A percentile compares a stretch with the other conserved stretches of the same genome.
Conservation (phyloP, 495 filamentous ascomycete species). For the Ramalina intermedia region DNA sequence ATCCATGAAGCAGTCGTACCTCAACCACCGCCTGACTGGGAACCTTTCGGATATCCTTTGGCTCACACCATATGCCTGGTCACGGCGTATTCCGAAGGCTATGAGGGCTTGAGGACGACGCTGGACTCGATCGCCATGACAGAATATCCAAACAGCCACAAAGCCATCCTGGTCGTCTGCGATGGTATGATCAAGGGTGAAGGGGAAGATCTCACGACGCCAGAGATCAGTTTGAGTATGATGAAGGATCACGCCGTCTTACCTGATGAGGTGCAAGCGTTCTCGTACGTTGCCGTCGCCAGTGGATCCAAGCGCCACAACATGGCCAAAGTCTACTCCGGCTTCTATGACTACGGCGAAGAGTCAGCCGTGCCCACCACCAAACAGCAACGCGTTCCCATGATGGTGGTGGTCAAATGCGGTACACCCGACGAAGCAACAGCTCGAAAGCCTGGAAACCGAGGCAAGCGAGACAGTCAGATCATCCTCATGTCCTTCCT, state of each 20-base stretch:
- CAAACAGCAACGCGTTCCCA: conserved; percentile 95
- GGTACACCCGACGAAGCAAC: conserved; percentile 77
- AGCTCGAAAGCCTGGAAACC: conserved; percentile 81
- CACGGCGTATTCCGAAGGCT: conserved; percentile 95
- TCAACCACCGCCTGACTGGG: conserved; percentile 94
- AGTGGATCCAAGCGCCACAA: conserved; percentile 96
- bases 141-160: conserved; percentile 98
- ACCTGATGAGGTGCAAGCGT: conserved; percentile 67
- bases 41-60: conserved; percentile 88
- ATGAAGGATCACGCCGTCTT: conserved; percentile 77
- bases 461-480: conserved; percentile 96
- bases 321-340: conserved; percentile 96
- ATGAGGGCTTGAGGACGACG: conserved; percentile 81
- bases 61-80: conserved; percentile 90
- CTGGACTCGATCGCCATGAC: conserved; percentile 94
- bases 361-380: conserved; percentile 63
- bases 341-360: conserved; percentile 92
- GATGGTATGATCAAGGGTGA: conserved; percentile 97
- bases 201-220: conserved; percentile 75
- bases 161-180: conserved; percentile 87
- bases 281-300: conserved; percentile 93
- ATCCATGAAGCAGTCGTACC: conserved; percentile 93
- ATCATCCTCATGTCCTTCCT: conserved; percentile 99
- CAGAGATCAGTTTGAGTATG: conserved; percentile 84
- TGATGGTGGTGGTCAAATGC: conserved; percentile 95